Percentiles rank a stretch among this genome's conserved stretches.
Evolutionary conservation across 2,329 filamentous ascomycete genomes (phyloP).

Genomic region (Colletotrichum navitas): DNA sequence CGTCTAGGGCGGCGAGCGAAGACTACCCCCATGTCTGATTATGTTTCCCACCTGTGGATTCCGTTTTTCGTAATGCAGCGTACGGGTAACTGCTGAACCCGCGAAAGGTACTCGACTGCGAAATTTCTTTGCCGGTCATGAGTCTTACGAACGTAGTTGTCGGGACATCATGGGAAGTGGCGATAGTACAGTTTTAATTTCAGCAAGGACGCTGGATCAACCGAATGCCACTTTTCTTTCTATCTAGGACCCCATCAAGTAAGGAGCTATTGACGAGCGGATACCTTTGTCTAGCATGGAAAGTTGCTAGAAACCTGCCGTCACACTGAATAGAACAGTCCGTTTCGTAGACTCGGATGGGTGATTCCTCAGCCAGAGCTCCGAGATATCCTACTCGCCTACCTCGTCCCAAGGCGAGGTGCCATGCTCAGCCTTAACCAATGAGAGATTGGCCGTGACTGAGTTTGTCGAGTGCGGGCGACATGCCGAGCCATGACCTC

Average conservation of each 20-base stretch:
- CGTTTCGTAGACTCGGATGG: too few species aligned
- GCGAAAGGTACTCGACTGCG: background rate
- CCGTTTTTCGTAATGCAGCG: too few species aligned
- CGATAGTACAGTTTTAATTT: background rate
- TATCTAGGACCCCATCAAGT: background rate
- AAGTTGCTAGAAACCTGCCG: too few species aligned
- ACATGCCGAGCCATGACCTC: conserved; percentile 1
- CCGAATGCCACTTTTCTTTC: background rate
- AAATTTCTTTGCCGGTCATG: background rate
- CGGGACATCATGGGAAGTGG: background rate
- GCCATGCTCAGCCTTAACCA: background rate
- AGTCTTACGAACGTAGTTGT: background rate
- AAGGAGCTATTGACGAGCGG: background rate
- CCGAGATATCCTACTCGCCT: too few species aligned
- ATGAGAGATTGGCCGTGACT: background rate
- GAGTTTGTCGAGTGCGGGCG: conserved; percentile 6
- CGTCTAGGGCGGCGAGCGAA: conserved; percentile 32
- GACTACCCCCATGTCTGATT: background rate
- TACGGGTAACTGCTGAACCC: background rate
- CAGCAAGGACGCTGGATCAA: background rate
- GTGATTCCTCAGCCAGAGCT: background rate
- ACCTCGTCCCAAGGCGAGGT: background rate
- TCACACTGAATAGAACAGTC: too few species aligned
- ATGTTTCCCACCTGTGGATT: background rate
- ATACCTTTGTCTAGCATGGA: background rate